Percentiles rank a stretch among this genome's conserved stretches.
phyloP scores from a whole-genome alignment of 345 rosid genomes.

The Eucalyptus sp. region DNA sequence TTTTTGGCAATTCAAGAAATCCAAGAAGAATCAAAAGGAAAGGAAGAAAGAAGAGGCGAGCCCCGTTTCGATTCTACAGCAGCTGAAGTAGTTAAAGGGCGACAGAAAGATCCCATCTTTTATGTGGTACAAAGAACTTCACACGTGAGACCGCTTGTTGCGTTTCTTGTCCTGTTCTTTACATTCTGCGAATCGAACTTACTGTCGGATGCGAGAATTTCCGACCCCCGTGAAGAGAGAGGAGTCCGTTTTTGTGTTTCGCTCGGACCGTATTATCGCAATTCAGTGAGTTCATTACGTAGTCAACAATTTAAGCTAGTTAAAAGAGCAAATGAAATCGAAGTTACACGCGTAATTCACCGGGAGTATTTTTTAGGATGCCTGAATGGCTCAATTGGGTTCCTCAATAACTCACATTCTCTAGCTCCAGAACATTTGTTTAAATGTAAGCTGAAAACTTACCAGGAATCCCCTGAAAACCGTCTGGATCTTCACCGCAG shows the following conservation, averaged over 20 bases:
- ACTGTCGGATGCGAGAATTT: not conserved
- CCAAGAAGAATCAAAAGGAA: not conserved
- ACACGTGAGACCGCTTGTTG: not conserved
- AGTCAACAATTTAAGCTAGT: not conserved
- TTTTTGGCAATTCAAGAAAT: not conserved
- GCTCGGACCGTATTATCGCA: not conserved
- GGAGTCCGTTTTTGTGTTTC: not conserved
- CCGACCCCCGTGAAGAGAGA: not conserved
- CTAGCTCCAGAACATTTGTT: not conserved
- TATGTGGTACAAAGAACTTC: not conserved
- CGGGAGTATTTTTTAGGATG: not conserved
- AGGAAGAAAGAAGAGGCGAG: not conserved
- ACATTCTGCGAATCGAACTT: not conserved
- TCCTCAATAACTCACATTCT: not conserved
- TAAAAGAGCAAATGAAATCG: not conserved
- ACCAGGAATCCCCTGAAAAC: constrained; percentile 73
- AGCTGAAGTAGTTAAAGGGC: not conserved
- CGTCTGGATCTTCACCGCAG: constrained; percentile 60
- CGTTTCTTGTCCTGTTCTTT: not conserved
- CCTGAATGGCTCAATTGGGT: not conserved
- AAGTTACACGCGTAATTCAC: not conserved
- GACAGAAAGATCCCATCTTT: not conserved
- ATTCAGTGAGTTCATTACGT: not conserved
- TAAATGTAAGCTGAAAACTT: not conserved
- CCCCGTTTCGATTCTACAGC: not conserved